A percentile compares a stretch with the other conserved stretches of the same genome.
phyloP scores from a whole-genome alignment of 2,329 filamentous ascomycete species.

The Botrytis fragariae region DNA sequence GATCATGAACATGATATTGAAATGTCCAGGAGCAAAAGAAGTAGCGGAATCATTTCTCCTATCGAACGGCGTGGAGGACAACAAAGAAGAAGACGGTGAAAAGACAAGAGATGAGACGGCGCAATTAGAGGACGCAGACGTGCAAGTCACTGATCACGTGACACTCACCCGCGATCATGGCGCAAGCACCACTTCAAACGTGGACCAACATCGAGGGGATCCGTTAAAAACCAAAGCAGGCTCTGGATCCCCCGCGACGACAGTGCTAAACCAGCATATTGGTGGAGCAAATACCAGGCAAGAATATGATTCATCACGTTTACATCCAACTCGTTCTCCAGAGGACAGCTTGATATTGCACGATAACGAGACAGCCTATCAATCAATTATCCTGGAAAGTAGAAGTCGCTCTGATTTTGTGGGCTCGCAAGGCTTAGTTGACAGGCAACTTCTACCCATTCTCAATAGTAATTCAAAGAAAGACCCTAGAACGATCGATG shows the following conservation, averaged over 20 bases:
- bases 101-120: not conserved
- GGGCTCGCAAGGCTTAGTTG: not conserved
- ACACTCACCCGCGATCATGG: accelerated
- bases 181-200: not conserved
- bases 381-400: not conserved
- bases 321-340: not conserved
- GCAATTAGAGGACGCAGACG: not conserved
- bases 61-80: not conserved
- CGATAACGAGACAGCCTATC: not conserved
- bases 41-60: not conserved
- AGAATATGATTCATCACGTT: not conserved
- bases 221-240: no score
- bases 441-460: not conserved
- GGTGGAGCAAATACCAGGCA: no score
- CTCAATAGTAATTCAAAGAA: not conserved
- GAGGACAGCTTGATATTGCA: not conserved
- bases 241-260: no score
- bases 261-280: no score
- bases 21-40: slow-evolving; percentile 7
- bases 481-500: not conserved
- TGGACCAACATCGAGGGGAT: not conserved
- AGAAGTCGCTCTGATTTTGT: no score
- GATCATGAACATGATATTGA: slow-evolving; percentile 6
- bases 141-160: not conserved
- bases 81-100: not conserved